A percentile compares a stretch with the other conserved stretches of the same genome.
phyloP scores from a whole-genome alignment of 768 basidiomycete genomes.

The Termitomyces sp. region DNA sequence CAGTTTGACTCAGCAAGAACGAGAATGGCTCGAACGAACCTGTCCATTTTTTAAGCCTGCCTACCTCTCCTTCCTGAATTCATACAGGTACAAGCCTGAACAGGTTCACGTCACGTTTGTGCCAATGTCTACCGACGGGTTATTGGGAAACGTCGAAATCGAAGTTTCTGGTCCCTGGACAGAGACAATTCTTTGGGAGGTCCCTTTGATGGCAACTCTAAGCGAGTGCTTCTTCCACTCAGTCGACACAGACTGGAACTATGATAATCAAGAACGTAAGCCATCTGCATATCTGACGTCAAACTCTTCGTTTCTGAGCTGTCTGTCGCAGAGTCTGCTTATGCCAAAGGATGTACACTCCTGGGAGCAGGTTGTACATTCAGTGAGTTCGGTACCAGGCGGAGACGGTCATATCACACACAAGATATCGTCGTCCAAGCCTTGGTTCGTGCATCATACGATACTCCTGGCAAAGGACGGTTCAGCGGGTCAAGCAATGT shows the following conservation, averaged over 20 bases:
- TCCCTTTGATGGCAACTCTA: constrained; percentile 89
- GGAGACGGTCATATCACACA: constrained; percentile 66
- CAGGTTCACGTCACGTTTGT: constrained; percentile 67
- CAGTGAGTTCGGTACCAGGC: constrained; percentile 86
- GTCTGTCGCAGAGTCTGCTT: constrained; percentile 57
- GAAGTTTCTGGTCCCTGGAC: constrained; percentile 70
- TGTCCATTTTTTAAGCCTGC: constrained; percentile 72
- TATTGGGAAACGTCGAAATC: constrained; percentile 67
- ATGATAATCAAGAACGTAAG: constrained; percentile 77
- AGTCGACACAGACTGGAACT: constrained; percentile 77
- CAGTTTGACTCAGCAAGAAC: constrained; percentile 56
- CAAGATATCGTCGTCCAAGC: constrained; percentile 78
- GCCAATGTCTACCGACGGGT: constrained; percentile 47
- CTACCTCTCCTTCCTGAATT: constrained; percentile 76
- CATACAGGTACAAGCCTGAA: constrained; percentile 69
- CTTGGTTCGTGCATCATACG: constrained; percentile 62
- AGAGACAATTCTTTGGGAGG: constrained; percentile 93
- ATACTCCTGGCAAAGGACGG: constrained; percentile 44
- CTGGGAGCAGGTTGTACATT: constrained; percentile 64
- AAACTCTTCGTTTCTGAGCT: background rate
- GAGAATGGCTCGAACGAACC: constrained; percentile 54
- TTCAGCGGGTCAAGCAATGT: constrained; percentile 93
- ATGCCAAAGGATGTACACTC: constrained; percentile 63
- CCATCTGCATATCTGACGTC: background rate
- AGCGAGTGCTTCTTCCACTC: constrained; percentile 85